A percentile compares a stretch with the other conserved stretches of the same genome.
phyloP scores from a whole-genome alignment of 2,329 filamentous ascomycete species.

The Lasiodiplodia sp. region DNA sequence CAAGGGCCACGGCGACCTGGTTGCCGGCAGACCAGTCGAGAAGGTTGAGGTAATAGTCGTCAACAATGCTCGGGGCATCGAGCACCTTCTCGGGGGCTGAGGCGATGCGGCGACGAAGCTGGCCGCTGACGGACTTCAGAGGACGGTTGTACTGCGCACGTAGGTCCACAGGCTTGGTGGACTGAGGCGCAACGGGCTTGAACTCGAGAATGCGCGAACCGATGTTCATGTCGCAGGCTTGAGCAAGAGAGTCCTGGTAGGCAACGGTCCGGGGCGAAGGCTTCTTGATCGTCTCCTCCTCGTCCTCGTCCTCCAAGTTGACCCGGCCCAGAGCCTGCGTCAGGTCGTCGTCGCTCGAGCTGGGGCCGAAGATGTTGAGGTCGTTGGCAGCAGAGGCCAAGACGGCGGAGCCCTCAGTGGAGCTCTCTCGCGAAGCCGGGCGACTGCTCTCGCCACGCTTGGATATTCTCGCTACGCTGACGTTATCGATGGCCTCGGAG shows the following conservation, averaged over 20 bases:
- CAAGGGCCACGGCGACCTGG: constrained; percentile 96
- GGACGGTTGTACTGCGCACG: constrained; percentile 98
- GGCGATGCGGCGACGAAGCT: constrained; percentile 89
- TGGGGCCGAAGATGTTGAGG: constrained; percentile 68
- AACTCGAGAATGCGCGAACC: constrained; percentile 97
- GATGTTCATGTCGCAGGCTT: constrained; percentile 88
- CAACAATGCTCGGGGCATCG: constrained; percentile 92
- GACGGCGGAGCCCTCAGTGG: constrained; percentile 74
- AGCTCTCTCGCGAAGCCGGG: constrained; percentile 74
- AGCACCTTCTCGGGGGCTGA: constrained; percentile 96
- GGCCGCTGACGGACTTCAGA: constrained; percentile 80
- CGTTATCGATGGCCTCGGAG: constrained; percentile 85
- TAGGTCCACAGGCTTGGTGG: constrained; percentile 96
- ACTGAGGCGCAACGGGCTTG: constrained; percentile 98
- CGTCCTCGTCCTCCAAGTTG: constrained; percentile 69
- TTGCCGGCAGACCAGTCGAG: constrained; percentile 98
- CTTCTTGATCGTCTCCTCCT: constrained; percentile 70
- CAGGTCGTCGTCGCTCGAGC: constrained; percentile 68
- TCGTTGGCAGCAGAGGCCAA: constrained; percentile 76
- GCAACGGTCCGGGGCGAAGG: constrained; percentile 87
- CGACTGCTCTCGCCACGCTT: constrained; percentile 58
- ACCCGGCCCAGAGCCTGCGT: constrained; percentile 47
- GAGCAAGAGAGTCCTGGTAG: constrained; percentile 89
- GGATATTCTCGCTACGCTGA: constrained; percentile 64
- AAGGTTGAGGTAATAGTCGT: constrained; percentile 99